A percentile compares a stretch with the other conserved stretches of the same genome.
These are phyloP conservation scores for Tephrocybe sp. DNA, from an alignment of 768 basidiomycete species.

Conservation along the genomic window DNA sequence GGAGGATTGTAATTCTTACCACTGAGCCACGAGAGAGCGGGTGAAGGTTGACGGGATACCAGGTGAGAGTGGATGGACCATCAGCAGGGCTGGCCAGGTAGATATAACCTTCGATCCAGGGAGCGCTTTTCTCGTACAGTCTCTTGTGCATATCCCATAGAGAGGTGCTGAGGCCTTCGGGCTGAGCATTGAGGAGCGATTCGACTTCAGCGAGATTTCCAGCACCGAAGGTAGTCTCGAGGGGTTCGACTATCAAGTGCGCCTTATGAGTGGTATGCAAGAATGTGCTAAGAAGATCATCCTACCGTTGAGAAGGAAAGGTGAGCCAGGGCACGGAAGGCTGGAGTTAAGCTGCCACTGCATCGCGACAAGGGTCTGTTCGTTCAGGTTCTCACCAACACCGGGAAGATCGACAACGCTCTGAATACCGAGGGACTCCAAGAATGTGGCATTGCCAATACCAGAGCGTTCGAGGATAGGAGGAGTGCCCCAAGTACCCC, in stretches of 20 bases:
- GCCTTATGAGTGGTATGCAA: not conserved
- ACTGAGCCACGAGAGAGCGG: not conserved
- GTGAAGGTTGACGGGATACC: not conserved
- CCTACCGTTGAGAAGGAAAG: not conserved
- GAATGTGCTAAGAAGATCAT: not conserved
- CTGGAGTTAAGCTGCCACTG: no score
- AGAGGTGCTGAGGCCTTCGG: not conserved
- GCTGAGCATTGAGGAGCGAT: not conserved
- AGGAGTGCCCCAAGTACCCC: not conserved
- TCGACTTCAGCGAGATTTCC: not conserved
- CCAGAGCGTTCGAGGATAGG: not conserved
- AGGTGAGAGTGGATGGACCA: not conserved
- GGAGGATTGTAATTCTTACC: not conserved
- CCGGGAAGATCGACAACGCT: not conserved
- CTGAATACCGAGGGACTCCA: slow-evolving; percentile 15
- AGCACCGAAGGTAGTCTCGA: not conserved
- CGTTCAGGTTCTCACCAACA: not conserved
- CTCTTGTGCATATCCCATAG: not conserved
- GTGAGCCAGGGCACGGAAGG: no score
- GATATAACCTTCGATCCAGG: not conserved
- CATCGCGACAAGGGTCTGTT: not conserved
- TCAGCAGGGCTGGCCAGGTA: not conserved
- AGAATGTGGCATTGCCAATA: slow-evolving; percentile 20
- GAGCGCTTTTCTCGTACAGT: not conserved
- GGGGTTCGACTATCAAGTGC: not conserved